Evolutionary conservation across 2,329 filamentous ascomycete species (phyloP).

Genomic region (Chlorencoelia australis): DNA sequence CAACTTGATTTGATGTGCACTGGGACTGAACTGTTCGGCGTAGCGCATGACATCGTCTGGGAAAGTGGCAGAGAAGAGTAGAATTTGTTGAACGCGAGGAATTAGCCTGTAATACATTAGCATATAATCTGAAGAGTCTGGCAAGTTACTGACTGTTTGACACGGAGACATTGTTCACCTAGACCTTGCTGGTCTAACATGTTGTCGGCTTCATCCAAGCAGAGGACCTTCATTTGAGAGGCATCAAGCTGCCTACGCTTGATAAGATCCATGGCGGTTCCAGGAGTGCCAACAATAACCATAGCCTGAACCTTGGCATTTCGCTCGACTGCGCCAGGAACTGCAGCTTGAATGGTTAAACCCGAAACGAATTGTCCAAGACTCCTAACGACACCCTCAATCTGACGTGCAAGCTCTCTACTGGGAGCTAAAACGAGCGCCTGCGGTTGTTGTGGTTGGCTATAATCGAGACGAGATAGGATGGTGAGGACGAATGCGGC

Average conservation of each 20-base stretch:
- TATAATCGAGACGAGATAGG: conserved; percentile 73
- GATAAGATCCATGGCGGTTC: conserved; percentile 83
- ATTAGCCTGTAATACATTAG: conserved; percentile 46
- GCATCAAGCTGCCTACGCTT: conserved; percentile 65
- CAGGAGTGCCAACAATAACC: conserved; percentile 86
- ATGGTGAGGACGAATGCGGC: conserved; percentile 93
- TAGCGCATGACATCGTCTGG: conserved; percentile 78
- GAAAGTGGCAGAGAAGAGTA: conserved; percentile 96
- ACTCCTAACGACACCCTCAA: conserved; percentile 69
- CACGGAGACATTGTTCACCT: conserved; percentile 86
- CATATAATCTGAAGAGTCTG: not conserved
- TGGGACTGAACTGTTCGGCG: conserved; percentile 73
- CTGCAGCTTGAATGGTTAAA: conserved; percentile 68
- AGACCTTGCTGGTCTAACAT: conserved; percentile 96
- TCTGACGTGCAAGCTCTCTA: conserved; percentile 90
- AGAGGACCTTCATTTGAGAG: conserved; percentile 66
- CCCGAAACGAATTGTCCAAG: conserved; percentile 79
- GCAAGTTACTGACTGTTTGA: conserved; percentile 60
- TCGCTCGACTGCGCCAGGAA: conserved; percentile 66
- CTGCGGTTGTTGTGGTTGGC: conserved; percentile 60
- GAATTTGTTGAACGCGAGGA: conserved; percentile 67
- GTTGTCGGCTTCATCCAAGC: conserved; percentile 95
- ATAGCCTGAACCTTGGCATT: conserved; percentile 62
- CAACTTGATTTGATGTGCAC: conserved; percentile 77
- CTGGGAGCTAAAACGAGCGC: conserved; percentile 84